Percentiles rank a stretch among this genome's conserved stretches.
Evolutionary conservation across 2,329 filamentous ascomycete genomes (phyloP).

Genomic region (Nothopassalora personata): DNA sequence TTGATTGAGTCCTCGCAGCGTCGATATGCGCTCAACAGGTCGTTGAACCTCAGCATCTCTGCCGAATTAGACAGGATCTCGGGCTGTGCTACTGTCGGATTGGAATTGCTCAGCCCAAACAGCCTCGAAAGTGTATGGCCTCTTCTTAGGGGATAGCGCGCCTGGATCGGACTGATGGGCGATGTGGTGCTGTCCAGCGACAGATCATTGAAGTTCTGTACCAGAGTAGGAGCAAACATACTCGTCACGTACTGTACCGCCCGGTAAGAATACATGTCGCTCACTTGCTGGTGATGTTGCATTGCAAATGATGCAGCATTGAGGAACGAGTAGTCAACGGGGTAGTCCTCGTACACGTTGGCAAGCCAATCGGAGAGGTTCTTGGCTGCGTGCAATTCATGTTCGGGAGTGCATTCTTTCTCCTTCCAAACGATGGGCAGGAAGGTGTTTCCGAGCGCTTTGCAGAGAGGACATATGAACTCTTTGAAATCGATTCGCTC

Average conservation of each 20-base stretch:
- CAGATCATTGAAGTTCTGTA: constrained; percentile 28
- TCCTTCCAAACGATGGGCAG: constrained; percentile 93
- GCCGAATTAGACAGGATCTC: constrained; percentile 5
- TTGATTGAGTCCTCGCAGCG: constrained; percentile 52
- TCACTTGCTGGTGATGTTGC: constrained; percentile 29
- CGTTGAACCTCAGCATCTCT: constrained; percentile 16
- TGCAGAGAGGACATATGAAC: constrained; percentile 94
- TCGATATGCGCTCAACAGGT: constrained; percentile 51
- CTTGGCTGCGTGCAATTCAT: constrained; percentile 49
- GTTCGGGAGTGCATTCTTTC: constrained; percentile 73
- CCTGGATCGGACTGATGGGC: constrained; percentile 12
- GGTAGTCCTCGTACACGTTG: constrained; percentile 48
- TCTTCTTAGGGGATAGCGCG: constrained; percentile 13
- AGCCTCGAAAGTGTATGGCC: constrained; percentile 14
- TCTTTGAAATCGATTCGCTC: constrained; percentile 75
- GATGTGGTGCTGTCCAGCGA: constrained; percentile 17
- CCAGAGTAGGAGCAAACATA: constrained; percentile 28
- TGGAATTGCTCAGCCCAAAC: constrained; percentile 11
- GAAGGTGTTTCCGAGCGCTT: constrained; percentile 92
- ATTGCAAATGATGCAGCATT: constrained; percentile 29
- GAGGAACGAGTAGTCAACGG: constrained; percentile 42
- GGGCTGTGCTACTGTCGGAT: neutral
- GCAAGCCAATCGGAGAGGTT: constrained; percentile 65
- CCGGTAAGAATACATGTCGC: constrained; percentile 23
- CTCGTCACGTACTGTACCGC: constrained; percentile 24